Base-by-base conservation (phyloP, 805 yeast species). In the Ogataea nitratoaversa region DNA sequence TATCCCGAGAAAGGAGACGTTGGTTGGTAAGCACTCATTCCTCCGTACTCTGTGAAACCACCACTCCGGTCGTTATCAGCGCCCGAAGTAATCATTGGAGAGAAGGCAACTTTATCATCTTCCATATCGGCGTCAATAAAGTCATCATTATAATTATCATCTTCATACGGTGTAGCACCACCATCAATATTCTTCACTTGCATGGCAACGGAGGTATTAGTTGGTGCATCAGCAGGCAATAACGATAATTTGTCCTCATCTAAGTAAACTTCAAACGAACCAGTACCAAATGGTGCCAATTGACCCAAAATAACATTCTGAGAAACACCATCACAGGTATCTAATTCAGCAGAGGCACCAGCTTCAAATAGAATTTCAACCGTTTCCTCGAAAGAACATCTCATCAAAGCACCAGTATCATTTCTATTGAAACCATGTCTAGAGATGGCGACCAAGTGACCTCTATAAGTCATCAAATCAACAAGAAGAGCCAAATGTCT, bases 381-480 rank as follows among this genome's bases (percentile, higher is more conserved):
- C 7, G 99, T 93, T 66, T 93, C 99, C 69, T 93, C 99, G 71
- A 93, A 93, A 32, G 99, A 91, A 72, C 97, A 93, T 68, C 99
- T 81, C 99, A 93, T 93, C 60, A 93, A 75, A 2, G 99, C 99
- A 68, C 99, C 99, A 23, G 99, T 93, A 52, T 93, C 96, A 29
- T 95, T 85, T 69, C 99, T 83, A 67, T 93, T 93, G 67, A 93
- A 91, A 77, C 99, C 99, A 62, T 93, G 99, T 77, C 99, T 95
- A 32, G 98, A 91, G 57, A 93, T 90, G 30, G 99, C 98, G 86
- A 95, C 91, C 65, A 93, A 74, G 60, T 91, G 96, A 58, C 99
- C 99, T 60, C 96, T 83, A 30, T 95, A 86, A 2, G 99, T 93
- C 99, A 93, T 93, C 29, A 90, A 95, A 71, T 93, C 99, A 43